These are phyloP conservation scores for Thalassiosira exigua DNA, from an alignment of 352 stramenopile genomes.

Conservation along the genomic window DNA sequence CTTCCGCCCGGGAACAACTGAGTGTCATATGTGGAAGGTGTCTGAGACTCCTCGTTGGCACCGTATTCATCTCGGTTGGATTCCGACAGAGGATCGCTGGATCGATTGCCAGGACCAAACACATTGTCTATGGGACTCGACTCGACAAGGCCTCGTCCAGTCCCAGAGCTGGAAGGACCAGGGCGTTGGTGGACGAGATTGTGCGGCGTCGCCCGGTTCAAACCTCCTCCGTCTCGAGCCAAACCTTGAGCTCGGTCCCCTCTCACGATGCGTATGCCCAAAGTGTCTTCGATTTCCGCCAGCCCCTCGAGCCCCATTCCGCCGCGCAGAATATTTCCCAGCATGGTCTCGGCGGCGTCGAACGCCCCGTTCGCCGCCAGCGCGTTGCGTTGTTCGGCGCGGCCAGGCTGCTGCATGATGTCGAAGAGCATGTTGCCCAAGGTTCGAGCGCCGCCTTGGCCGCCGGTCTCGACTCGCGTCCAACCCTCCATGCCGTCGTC, in stretches of 20 bases:
- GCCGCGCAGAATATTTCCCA: constrained; percentile 74
- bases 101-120: no score
- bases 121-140: no score
- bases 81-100: no score
- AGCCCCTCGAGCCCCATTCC: constrained; percentile 68
- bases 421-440: constrained; percentile 46
- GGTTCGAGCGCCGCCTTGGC: constrained; percentile 39
- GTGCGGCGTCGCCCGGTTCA: neutral
- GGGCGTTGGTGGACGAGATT: no score
- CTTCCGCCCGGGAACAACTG: no score
- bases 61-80: no score
- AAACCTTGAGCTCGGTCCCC: constrained; percentile 37
- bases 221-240: constrained; percentile 14
- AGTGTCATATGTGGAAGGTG: no score
- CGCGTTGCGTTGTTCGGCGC: constrained; percentile 20
- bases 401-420: constrained; percentile 21
- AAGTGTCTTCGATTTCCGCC: constrained; percentile 74
- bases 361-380: constrained; percentile 30
- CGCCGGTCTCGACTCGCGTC: constrained; percentile 71
- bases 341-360: constrained; percentile 77
- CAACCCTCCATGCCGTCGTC: constrained; percentile 73
- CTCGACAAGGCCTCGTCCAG: constrained; percentile 35
- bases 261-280: constrained; percentile 78
- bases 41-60: no score
- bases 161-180: no score